These are phyloP conservation scores for Grosmannia huntii DNA, from an alignment of 2,329 filamentous ascomycete species.

Conservation along the genomic window DNA sequence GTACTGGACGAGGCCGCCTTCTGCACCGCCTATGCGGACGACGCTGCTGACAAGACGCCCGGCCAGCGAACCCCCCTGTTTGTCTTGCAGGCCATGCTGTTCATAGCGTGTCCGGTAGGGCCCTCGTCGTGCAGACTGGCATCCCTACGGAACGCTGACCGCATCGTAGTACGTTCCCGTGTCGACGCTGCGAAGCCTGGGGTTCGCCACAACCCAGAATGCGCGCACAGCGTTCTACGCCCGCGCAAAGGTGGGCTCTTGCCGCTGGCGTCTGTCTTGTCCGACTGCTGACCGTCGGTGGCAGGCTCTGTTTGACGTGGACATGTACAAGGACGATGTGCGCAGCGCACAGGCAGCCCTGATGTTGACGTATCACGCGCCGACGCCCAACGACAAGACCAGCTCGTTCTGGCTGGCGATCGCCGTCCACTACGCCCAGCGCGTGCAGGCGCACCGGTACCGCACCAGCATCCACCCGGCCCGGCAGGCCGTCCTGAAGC, in stretches of 20 bases:
- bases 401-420: slow-evolving; percentile 8
- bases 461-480: slow-evolving; percentile 37
- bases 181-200: not conserved
- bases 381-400: not conserved
- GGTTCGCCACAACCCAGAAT: slow-evolving; percentile 1
- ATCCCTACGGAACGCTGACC: not conserved
- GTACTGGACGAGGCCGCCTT: slow-evolving; percentile 31
- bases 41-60: slow-evolving; percentile 5
- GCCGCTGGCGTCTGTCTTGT: slow-evolving; percentile 17
- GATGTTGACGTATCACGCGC: slow-evolving; percentile 29
- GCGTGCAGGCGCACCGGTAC: not conserved
- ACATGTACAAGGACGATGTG: slow-evolving; percentile 26
- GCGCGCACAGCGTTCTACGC: slow-evolving; percentile 5
- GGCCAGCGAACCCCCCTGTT: slow-evolving; percentile 24
- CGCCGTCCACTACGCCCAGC: slow-evolving; percentile 6
- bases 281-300: slow-evolving; percentile 25
- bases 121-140: too few species aligned
- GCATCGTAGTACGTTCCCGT: slow-evolving; percentile 1
- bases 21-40: slow-evolving; percentile 26
- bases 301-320: slow-evolving; percentile 30
- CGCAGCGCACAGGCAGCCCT: slow-evolving; percentile 26
- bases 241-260: slow-evolving; percentile 18
- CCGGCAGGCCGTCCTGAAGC: slow-evolving; percentile 60
- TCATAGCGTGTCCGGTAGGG: slow-evolving; percentile 11
- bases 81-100: slow-evolving; percentile 31